Evolutionary conservation across 768 basidiomycete genomes (phyloP), one percentile per base, ranked within the genome.

Genomic region (Phanerochaete carnosa): DNA sequence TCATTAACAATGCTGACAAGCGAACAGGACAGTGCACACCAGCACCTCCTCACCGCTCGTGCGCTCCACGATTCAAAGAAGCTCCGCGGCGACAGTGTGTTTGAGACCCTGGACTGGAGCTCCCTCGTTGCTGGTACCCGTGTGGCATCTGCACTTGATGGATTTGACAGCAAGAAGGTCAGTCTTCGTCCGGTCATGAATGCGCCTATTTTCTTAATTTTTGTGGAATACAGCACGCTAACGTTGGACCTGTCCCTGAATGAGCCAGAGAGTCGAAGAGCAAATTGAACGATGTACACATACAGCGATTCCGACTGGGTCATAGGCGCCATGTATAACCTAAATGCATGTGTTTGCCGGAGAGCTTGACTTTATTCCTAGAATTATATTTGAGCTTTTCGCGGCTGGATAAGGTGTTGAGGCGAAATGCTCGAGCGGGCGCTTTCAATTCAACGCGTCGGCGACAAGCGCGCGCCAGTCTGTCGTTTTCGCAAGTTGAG

Each of bases 31-130:
- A 76, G 80, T 55, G 90, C 91, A 4, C 86, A 90, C 67, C 87
- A 88, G 65, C 88, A 92, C 66, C 78, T 95, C 68, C 76, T 95
- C 62, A 88, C 90, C 5, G 87, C 92, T 6, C 81, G 90, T 33
- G 89, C 92, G 0, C 73, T 91, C 28, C 89, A 93, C 56, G 77
- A 77, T 25, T 74, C 75, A 35, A 74, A 77, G 57, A 70, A 76
- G 56, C 72, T 72, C 26, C 74, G 76, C 4, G 83, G 84, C 16
- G 79, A 79, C 23, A 73, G 78, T 37, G 74, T 76, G 25, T 83
- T 82, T 69, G 83, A 86, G 8, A 74, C 80, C 3, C 74, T 95
- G 22, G 94, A 96, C 68, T 95, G 93, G 92, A 90, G 88, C 62
- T 85, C 86, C 1, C 71, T 95, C 45, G 82, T 95, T 29, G 90